Evolutionary conservation across 495 filamentous ascomycete species (phyloP).

Genomic region (Evansstolkia leycettana): DNA sequence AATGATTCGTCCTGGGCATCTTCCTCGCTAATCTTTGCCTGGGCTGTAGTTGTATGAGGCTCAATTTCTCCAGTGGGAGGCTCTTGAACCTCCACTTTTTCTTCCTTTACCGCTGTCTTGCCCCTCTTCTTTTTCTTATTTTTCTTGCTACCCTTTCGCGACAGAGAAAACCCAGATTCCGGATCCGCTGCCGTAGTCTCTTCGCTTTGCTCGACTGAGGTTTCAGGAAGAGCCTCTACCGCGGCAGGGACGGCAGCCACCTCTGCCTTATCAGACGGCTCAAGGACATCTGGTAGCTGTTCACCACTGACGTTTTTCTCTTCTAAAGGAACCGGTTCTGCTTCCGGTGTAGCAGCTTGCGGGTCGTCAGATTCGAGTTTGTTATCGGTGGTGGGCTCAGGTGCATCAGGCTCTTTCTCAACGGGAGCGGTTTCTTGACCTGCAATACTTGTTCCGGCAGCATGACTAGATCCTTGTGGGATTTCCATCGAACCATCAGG

Average conservation of each 20-base stretch:
- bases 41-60: not conserved
- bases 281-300: not conserved
- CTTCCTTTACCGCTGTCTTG: conserved; percentile 9
- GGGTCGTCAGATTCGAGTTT: too few species aligned
- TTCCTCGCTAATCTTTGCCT: not conserved
- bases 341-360: too few species aligned
- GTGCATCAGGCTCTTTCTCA: too few species aligned
- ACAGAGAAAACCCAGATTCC: conserved; percentile 4
- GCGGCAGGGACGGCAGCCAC: not conserved
- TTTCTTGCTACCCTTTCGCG: conserved; percentile 14
- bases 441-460: too few species aligned
- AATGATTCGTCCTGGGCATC: not conserved
- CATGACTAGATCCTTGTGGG: too few species aligned
- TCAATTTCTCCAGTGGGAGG: not conserved
- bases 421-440: too few species aligned
- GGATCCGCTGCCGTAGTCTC: conserved; percentile 2
- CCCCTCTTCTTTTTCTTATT: conserved; percentile 25
- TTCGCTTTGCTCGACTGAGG: not conserved
- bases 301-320: too few species aligned
- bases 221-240: not conserved
- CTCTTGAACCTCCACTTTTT: conserved; percentile 1
- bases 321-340: too few species aligned
- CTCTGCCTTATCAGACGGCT: not conserved
- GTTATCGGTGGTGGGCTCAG: too few species aligned
- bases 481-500: too few species aligned